These are phyloP conservation scores for Aureobasidium lini DNA, from an alignment of 2,329 filamentous ascomycete genomes.

Conservation along the genomic window DNA sequence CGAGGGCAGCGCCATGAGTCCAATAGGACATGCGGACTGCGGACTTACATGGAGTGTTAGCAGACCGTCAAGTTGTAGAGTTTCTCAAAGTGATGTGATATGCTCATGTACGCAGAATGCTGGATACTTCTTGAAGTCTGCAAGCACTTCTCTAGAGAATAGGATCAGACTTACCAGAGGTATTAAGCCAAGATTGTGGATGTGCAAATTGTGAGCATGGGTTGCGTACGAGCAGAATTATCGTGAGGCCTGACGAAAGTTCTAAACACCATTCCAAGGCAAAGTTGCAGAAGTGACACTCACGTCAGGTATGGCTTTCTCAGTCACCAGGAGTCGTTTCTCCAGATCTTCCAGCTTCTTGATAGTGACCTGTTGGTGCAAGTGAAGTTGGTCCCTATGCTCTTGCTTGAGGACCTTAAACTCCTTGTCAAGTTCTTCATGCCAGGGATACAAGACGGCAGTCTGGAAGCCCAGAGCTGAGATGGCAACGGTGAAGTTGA, in stretches of 20 bases:
- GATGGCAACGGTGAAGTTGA: conserved; percentile 21
- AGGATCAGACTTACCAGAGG: too few species aligned
- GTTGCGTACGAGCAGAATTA: neutral
- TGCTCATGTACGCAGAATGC: neutral
- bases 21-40: neutral
- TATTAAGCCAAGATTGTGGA: too few species aligned
- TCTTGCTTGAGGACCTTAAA: conserved; percentile 19
- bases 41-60: neutral
- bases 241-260: neutral
- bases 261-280: too few species aligned
- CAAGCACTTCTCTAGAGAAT: too few species aligned
- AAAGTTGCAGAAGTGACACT: neutral
- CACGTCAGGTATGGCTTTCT: conserved; percentile 8
- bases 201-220: too few species aligned
- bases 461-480: conserved; percentile 22
- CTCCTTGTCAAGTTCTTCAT: conserved; percentile 21
- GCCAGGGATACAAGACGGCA: conserved; percentile 23
- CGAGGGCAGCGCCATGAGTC: too few species aligned
- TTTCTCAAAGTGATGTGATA: neutral
- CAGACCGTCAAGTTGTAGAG: neutral
- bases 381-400: conserved; percentile 17
- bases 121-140: neutral
- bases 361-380: conserved; percentile 8
- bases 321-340: neutral
- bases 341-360: conserved; percentile 6